A percentile compares a stretch with the other conserved stretches of the same genome.
These are phyloP conservation scores for Fraxinus greggii DNA, from an alignment of 305 asterid species.

Conservation along the genomic window DNA sequence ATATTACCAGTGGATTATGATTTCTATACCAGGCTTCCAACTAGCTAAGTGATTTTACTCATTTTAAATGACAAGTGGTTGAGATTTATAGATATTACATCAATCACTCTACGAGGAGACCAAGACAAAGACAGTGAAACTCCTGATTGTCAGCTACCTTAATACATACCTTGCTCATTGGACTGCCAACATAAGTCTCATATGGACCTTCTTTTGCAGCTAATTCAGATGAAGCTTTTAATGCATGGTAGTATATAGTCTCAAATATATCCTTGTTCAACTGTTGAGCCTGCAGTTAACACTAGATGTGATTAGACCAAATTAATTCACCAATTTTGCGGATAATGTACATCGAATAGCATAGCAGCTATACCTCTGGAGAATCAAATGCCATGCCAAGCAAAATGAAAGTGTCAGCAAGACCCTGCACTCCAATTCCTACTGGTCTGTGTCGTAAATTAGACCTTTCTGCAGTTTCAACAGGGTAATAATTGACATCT, in stretches of 20 bases:
- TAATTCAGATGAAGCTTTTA: slow-evolving; percentile 78
- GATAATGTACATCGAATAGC: neutral
- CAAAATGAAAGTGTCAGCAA: slow-evolving; percentile 91
- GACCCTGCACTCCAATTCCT: slow-evolving; percentile 98
- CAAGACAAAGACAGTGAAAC: neutral
- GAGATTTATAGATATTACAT: neutral
- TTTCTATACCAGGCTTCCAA: neutral
- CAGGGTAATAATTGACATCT: slow-evolving; percentile 83
- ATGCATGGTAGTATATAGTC: slow-evolving; percentile 85
- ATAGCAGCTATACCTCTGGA: slow-evolving; percentile 52
- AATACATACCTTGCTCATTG: slow-evolving; percentile 75
- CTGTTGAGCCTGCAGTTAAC: slow-evolving; percentile 72
- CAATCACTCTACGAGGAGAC: neutral
- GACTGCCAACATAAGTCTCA: slow-evolving; percentile 76
- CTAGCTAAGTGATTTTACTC: neutral
- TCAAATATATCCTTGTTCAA: slow-evolving; percentile 91
- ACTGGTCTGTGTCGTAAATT: slow-evolving; percentile 87
- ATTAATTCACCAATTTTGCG: neutral
- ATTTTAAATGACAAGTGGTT: neutral
- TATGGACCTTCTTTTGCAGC: slow-evolving; percentile 76
- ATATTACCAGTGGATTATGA: neutral
- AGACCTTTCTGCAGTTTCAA: slow-evolving; percentile 84
- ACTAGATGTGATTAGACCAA: slow-evolving; percentile 10
- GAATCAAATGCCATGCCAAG: slow-evolving; percentile 99
- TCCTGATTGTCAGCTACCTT: neutral